Conservation (phyloP, 2,329 filamentous ascomycete genomes). For the Beauveria asiatica region DNA sequence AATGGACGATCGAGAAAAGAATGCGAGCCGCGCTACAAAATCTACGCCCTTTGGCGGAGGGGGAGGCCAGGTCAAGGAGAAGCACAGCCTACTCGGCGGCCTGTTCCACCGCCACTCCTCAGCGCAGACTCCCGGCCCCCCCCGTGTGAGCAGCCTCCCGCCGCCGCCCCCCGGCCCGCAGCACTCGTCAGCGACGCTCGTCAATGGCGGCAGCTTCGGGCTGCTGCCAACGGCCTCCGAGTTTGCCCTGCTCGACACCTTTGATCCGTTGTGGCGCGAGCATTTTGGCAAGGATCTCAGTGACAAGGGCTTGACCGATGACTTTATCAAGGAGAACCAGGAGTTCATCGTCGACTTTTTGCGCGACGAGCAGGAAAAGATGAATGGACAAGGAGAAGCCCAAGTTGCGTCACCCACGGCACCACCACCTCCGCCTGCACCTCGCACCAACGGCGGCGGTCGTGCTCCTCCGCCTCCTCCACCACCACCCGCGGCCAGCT, state of each 20-base stretch:
- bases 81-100: conserved; percentile 47
- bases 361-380: conserved; percentile 44
- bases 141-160: conserved; percentile 34
- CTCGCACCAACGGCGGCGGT: conserved; percentile 22
- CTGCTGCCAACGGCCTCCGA: conserved; percentile 33
- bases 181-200: conserved; percentile 36
- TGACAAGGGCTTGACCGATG: conserved; percentile 54
- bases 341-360: conserved; percentile 60
- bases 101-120: conserved; percentile 56
- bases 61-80: conserved; percentile 34
- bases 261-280: conserved; percentile 56
- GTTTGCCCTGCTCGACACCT: conserved; percentile 53
- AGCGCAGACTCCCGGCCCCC: conserved; percentile 44
- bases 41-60: conserved; percentile 63
- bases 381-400: conserved; percentile 13
- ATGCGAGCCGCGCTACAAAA: conserved; percentile 79
- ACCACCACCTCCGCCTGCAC: conserved; percentile 20
- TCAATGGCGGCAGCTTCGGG: conserved; percentile 34
- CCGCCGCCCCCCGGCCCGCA: conserved; percentile 27
- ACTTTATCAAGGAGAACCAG: conserved; percentile 59
- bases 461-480: conserved; percentile 25
- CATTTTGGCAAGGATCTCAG: conserved; percentile 57
- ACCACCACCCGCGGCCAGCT: conserved; percentile 13
- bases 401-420: conserved; percentile 13
- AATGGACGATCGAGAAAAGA: conserved; percentile 92